Evolutionary conservation across 1,139 yeast genomes (phyloP).

Genomic region (Insectozyma bohioensis): DNA sequence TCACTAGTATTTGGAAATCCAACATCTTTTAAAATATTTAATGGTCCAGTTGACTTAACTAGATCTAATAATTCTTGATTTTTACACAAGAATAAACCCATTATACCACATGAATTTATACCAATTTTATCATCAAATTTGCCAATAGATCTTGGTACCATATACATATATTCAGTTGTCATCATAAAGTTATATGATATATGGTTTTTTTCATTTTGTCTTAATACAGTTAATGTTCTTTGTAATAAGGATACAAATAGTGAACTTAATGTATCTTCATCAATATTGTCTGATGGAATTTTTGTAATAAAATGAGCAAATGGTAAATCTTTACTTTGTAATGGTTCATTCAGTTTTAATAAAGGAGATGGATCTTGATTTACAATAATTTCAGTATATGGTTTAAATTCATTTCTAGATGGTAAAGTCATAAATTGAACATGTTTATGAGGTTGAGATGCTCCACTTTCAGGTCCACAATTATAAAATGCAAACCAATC

Average conservation of each 20-base stretch:
- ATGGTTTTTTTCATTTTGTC: conserved; percentile 44
- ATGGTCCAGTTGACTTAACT: conserved; percentile 44
- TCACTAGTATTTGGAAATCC: conserved; percentile 63
- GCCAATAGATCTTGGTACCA: conserved; percentile 70
- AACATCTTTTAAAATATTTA: conserved; percentile 51
- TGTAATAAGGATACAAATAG: conserved; percentile 71
- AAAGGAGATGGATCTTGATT: conserved; percentile 46
- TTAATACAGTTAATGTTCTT: conserved; percentile 63
- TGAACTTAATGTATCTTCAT: conserved; percentile 58
- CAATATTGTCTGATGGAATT: conserved; percentile 49
- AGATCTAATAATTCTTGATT: conserved; percentile 49
- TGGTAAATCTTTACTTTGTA: conserved; percentile 60
- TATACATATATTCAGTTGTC: conserved; percentile 79
- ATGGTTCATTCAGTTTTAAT: conserved; percentile 49
- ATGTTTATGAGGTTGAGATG: conserved; percentile 92
- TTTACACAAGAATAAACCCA: conserved; percentile 79
- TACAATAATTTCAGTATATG: conserved; percentile 58
- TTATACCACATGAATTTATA: conserved; percentile 76
- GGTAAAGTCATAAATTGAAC: conserved; percentile 82
- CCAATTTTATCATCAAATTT: conserved; percentile 48
- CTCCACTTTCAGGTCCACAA: conserved; percentile 85
- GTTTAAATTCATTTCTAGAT: conserved; percentile 38
- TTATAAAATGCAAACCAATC: conserved; percentile 77
- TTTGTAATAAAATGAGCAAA: conserved; percentile 83
- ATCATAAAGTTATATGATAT: conserved; percentile 78